phyloP scores from a whole-genome alignment of 352 stramenopile species.

The Hyaloperonospora arabidopsidis region DNA sequence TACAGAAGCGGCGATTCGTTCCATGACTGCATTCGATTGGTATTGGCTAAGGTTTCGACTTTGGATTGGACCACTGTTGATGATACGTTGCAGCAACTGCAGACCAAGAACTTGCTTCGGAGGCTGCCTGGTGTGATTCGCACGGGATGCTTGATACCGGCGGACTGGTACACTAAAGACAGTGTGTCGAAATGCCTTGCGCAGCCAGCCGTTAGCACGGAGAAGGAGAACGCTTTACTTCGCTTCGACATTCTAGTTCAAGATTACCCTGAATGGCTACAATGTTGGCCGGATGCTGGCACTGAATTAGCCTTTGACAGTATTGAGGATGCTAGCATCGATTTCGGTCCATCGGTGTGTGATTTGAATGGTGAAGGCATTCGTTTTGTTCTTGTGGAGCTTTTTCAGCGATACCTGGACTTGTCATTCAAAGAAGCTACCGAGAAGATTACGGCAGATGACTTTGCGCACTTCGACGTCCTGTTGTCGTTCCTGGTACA shows the following conservation, averaged over 20 bases:
- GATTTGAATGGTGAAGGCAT: background rate
- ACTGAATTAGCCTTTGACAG: constrained; percentile 14
- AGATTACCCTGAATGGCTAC: constrained; percentile 18
- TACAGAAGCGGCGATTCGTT: constrained; percentile 46
- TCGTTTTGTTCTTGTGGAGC: constrained; percentile 5
- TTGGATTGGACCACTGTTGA: constrained; percentile 70
- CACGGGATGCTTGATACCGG: constrained; percentile 23
- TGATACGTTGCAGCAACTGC: constrained; percentile 32
- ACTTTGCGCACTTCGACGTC: constrained; percentile 30
- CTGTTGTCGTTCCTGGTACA: constrained; percentile 33
- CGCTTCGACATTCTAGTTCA: background rate
- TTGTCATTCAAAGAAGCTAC: constrained; percentile 16
- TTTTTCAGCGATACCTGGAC: constrained; percentile 26
- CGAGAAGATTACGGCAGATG: constrained; percentile 18
- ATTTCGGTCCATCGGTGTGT: constrained; percentile 21
- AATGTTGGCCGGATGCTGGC: constrained; percentile 16
- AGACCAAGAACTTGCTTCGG: constrained; percentile 26
- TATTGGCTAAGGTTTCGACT: constrained; percentile 69
- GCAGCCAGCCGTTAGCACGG: constrained; percentile 1
- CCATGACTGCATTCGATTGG: constrained; percentile 57
- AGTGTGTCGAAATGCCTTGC: constrained; percentile 14
- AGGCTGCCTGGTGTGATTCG: constrained; percentile 26
- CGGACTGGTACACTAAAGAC: constrained; percentile 12
- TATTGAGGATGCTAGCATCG: constrained; percentile 22
- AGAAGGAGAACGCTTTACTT: background rate